phyloP scores from a whole-genome alignment of 495 filamentous ascomycete genomes.

The Thermothielavioides terrestris region DNA sequence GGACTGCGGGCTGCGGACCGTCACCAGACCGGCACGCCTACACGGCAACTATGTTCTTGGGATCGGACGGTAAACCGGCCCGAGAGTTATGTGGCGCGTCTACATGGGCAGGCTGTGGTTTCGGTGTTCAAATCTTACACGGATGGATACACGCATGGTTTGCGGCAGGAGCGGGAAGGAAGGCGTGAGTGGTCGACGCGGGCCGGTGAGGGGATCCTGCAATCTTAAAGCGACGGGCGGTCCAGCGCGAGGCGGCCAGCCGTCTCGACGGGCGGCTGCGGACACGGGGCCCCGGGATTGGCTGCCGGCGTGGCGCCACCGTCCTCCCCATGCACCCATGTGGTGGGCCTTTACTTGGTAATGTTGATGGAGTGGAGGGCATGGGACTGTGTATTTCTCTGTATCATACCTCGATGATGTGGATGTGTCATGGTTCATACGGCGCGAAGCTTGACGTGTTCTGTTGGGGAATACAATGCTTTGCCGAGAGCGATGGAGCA shows the following conservation, averaged over 20 bases:
- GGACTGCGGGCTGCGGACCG: no score
- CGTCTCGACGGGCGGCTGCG: constrained; percentile 9
- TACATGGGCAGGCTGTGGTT: no score
- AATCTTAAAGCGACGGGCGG: background rate
- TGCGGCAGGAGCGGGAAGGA: background rate
- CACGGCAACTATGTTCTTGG: no score
- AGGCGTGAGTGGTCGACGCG: background rate
- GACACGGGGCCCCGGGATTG: background rate
- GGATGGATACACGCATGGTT: background rate
- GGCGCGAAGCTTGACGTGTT: no score
- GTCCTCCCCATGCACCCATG: background rate
- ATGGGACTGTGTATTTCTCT: background rate
- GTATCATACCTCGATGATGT: background rate
- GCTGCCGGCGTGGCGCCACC: background rate
- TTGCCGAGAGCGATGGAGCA: no score
- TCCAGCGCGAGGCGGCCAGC: background rate
- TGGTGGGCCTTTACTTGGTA: background rate
- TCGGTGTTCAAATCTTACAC: no score
- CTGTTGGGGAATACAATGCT: no score
- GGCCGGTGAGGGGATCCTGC: background rate
- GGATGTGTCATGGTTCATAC: background rate
- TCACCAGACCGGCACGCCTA: no score
- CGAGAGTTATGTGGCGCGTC: no score
- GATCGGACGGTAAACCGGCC: no score
- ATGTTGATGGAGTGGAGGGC: background rate